These are phyloP conservation scores for Linnemannia exigua DNA, from an alignment of 192 early-diverging fungal genomes.

Conservation along the genomic window DNA sequence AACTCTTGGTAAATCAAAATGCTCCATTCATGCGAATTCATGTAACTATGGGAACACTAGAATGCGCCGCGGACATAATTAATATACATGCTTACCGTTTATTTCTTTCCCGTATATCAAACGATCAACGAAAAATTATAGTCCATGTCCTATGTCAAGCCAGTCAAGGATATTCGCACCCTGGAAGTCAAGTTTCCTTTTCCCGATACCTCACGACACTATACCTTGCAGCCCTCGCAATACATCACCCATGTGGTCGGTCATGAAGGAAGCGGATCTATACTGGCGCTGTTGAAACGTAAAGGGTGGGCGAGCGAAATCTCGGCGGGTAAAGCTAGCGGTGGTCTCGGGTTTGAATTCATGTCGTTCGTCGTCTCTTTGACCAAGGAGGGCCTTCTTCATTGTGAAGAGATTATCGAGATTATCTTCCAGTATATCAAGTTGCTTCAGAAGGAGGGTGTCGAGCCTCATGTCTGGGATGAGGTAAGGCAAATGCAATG, in stretches of 20 bases:
- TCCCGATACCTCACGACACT: constrained; percentile 73
- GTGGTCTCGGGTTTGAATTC: constrained; percentile 69
- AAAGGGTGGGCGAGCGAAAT: constrained; percentile 87
- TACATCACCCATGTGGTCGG: constrained; percentile 90
- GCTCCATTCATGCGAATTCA: background rate
- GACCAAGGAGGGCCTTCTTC: constrained; percentile 79
- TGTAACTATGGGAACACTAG: background rate
- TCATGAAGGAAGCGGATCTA: constrained; percentile 87
- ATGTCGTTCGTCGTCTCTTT: constrained; percentile 84
- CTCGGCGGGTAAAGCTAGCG: constrained; percentile 61
- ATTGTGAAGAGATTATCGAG: constrained; percentile 83
- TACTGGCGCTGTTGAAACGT: constrained; percentile 83
- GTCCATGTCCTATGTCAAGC: constrained; percentile 68
- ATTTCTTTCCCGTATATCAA: background rate
- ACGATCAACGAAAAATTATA: background rate
- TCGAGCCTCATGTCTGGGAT: constrained; percentile 84
- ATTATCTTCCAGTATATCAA: constrained; percentile 90
- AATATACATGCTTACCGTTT: background rate
- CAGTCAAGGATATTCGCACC: constrained; percentile 77
- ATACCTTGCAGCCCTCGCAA: constrained; percentile 69
- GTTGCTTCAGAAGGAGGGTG: constrained; percentile 74
- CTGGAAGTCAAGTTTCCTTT: constrained; percentile 85
- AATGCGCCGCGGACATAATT: background rate
- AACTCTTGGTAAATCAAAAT: constrained; percentile 61
- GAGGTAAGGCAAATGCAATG: constrained; percentile 78